These are phyloP conservation scores for Penicillium glabrum DNA, from an alignment of 2,329 filamentous ascomycete genomes.

Conservation along the genomic window DNA sequence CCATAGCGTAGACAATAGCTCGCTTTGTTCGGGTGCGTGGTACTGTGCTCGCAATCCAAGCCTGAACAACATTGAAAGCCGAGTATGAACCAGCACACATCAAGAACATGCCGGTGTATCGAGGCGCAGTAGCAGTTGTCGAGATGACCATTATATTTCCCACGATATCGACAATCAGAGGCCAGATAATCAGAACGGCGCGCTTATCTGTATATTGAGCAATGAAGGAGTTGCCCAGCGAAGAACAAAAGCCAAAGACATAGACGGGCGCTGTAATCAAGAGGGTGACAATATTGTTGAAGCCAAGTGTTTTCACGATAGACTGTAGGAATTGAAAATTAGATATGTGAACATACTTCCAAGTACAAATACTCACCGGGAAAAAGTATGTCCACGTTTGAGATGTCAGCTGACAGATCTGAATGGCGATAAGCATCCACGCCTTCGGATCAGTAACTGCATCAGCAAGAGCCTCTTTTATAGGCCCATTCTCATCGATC, in stretches of 20 bases:
- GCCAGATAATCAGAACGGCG: conserved; percentile 17
- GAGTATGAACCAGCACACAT: conserved; percentile 22
- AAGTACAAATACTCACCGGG: conserved; percentile 19
- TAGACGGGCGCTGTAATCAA: conserved; percentile 22
- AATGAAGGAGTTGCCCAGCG: conserved; percentile 33
- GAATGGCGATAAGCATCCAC: conserved; percentile 16
- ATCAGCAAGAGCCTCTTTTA: conserved; percentile 15
- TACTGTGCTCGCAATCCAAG: conserved; percentile 24
- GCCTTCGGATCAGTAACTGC: conserved; percentile 17
- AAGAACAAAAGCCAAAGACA: conserved; percentile 32
- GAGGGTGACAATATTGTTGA: conserved; percentile 16
- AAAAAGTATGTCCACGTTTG: conserved; percentile 35
- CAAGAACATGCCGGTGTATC: conserved; percentile 20
- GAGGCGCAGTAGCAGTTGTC: conserved; percentile 12
- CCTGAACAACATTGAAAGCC: conserved; percentile 21
- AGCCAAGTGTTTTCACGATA: conserved; percentile 20
- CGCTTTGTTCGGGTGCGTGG: conserved; percentile 20
- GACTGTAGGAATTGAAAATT: not conserved
- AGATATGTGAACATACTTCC: not conserved
- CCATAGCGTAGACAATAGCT: conserved; percentile 20
- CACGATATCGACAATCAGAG: conserved; percentile 17
- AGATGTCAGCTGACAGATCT: conserved; percentile 16
- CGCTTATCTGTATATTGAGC: conserved; percentile 16
- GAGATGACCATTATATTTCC: conserved; percentile 20
- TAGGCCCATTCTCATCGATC: conserved; percentile 20